phyloP scores from a whole-genome alignment of 2,329 filamentous ascomycete genomes.

The Colletotrichum sp. region DNA sequence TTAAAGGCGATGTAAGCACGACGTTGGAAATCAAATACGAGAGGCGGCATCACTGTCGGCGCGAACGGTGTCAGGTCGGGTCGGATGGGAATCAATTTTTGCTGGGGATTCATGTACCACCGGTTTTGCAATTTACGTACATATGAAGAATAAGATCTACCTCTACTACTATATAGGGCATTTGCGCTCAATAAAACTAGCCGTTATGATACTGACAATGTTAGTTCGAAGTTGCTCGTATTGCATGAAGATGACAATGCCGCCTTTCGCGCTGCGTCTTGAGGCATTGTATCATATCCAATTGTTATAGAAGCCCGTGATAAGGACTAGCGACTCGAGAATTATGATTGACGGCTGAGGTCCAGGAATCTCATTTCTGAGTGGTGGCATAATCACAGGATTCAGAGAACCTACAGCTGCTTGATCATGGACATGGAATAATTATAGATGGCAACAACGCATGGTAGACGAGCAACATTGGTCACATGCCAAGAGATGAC shows the following conservation, averaged over 20 bases:
- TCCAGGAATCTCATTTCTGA: too few relatives aligned
- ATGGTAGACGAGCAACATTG: accelerated
- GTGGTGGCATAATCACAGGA: neutral
- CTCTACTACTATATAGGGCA: neutral
- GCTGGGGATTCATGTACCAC: neutral
- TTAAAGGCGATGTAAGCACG: neutral
- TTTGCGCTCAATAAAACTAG: neutral
- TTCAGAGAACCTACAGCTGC: accelerated
- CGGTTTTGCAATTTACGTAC: neutral
- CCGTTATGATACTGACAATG: accelerated
- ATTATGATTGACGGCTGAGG: too few relatives aligned
- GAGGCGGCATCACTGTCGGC: neutral
- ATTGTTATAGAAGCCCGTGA: neutral
- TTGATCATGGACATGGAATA: accelerated
- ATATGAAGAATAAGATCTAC: neutral
- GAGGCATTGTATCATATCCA: neutral
- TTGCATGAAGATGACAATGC: neutral
- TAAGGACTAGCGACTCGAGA: too few relatives aligned
- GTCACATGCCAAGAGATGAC: neutral
- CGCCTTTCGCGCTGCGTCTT: accelerated
- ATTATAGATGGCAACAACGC: neutral
- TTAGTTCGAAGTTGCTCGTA: neutral
- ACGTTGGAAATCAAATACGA: neutral
- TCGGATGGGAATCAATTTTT: neutral
- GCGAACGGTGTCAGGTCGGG: neutral